Conservation (phyloP, 768 basidiomycete species). For the Boletus reticulatus region DNA sequence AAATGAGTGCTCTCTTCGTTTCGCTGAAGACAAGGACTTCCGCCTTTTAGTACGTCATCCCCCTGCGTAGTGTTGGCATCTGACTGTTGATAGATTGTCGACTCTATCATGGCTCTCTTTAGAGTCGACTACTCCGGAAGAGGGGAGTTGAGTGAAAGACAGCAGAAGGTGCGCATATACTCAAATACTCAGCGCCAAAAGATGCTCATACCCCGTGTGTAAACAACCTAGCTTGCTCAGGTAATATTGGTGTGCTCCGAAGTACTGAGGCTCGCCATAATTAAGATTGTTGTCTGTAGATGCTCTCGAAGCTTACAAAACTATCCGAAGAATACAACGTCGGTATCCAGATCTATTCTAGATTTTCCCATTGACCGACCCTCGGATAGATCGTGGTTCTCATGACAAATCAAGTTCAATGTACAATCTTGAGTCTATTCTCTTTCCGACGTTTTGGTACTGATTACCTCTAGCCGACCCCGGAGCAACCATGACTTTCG, state of each 20-base stretch:
- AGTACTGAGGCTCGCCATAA: background rate
- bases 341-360: constrained; percentile 2
- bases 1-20: constrained; percentile 83
- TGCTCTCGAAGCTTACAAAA: constrained; percentile 90
- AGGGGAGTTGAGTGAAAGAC: constrained; percentile 91
- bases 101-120: constrained; percentile 97
- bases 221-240: constrained; percentile 69
- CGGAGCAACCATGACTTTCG: constrained; percentile 93
- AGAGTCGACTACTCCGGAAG: constrained; percentile 91
- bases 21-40: constrained; percentile 88
- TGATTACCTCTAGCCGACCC: constrained; percentile 68
- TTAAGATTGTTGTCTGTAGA: constrained; percentile 39
- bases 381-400: constrained; percentile 69
- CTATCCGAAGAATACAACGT: constrained; percentile 92
- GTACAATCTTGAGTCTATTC: constrained; percentile 34
- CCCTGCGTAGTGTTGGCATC: background rate
- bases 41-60: constrained; percentile 54
- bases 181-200: background rate
- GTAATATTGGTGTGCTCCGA: constrained; percentile 34
- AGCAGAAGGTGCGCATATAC: constrained; percentile 65
- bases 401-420: constrained; percentile 92
- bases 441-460: background rate
- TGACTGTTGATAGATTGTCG: constrained; percentile 65
- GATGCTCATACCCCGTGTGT: constrained; percentile 15
- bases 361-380: constrained; percentile 2